Percentiles rank a stretch among this genome's conserved stretches.
These are phyloP conservation scores for Rhipidocladum racemiflorum DNA, from an alignment of 176 grass and related monocot genomes.

Conservation along the genomic window DNA sequence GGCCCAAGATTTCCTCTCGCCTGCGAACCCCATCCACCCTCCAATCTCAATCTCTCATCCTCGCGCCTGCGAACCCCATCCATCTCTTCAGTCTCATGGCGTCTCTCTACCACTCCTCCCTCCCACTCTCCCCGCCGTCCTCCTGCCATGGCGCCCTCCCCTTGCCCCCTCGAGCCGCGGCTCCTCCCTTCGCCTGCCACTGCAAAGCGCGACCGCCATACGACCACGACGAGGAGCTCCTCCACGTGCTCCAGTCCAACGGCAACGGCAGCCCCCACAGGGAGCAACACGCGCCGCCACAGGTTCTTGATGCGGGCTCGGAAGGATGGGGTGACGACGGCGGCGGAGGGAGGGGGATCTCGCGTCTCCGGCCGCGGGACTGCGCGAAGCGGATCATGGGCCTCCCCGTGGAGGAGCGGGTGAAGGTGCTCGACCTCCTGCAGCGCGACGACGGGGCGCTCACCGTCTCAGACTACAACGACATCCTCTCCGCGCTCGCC, in stretches of 20 bases:
- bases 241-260: conserved; percentile 34
- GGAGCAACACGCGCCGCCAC: not conserved
- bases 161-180: conserved; percentile 4
- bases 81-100: conserved; percentile 32
- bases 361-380: conserved; percentile 28
- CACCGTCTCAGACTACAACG: conserved; percentile 85
- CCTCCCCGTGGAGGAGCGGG: conserved; percentile 67
- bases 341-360: not conserved
- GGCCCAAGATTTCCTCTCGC: not conserved
- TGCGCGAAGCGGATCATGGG: conserved; percentile 54
- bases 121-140: conserved; percentile 34
- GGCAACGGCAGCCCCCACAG: conserved; percentile 35
- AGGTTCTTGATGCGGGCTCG: not conserved
- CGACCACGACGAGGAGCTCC: conserved; percentile 30
- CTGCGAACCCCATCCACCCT: too few species aligned
- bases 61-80: conserved; percentile 32
- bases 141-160: conserved; percentile 25
- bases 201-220: conserved; percentile 5
- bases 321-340: not conserved
- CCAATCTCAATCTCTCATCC: conserved; percentile 13
- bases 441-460: conserved; percentile 53
- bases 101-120: conserved; percentile 41
- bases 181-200: conserved; percentile 12
- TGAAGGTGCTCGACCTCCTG: conserved; percentile 80
- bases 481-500: conserved; percentile 64